Evolutionary conservation across 2,329 filamentous ascomycete species (phyloP).

Genomic region (Grosmannia penicillata): DNA sequence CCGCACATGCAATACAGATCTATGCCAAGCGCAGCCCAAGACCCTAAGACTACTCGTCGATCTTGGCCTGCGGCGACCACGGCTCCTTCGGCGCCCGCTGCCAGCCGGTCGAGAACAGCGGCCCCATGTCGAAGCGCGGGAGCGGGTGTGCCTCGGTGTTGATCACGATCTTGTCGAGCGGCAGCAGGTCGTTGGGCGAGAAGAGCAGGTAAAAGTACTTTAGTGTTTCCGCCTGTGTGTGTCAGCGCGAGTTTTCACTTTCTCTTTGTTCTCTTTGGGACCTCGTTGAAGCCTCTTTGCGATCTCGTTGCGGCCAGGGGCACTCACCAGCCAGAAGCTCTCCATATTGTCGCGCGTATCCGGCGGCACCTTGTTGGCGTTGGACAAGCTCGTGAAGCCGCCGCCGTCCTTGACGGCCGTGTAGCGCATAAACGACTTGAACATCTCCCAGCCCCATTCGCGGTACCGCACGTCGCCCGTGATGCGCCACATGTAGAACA

Average conservation of each 20-base stretch:
- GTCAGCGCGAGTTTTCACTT: constrained; percentile 1
- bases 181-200: constrained; percentile 66
- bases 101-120: constrained; percentile 71
- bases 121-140: constrained; percentile 70
- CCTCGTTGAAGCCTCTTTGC: too few species aligned
- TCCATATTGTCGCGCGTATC: constrained; percentile 82
- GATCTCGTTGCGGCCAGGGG: neutral
- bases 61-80: neutral
- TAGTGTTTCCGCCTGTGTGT: constrained; percentile 67
- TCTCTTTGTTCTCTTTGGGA: too few species aligned
- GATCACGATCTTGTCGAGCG: constrained; percentile 75
- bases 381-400: constrained; percentile 68
- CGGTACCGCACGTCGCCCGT: constrained; percentile 81
- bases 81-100: constrained; percentile 39
- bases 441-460: constrained; percentile 98
- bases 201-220: constrained; percentile 98
- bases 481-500: constrained; percentile 98
- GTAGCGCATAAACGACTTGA: constrained; percentile 76
- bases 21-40: neutral
- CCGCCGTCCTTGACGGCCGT: constrained; percentile 64
- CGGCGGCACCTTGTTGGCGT: constrained; percentile 61
- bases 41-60: neutral
- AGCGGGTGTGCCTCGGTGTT: constrained; percentile 94
- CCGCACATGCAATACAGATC: neutral
- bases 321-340: constrained; percentile 83